These are phyloP conservation scores for Chrysoporthe puriensis DNA, from an alignment of 2,329 filamentous ascomycete genomes.

Conservation along the genomic window DNA sequence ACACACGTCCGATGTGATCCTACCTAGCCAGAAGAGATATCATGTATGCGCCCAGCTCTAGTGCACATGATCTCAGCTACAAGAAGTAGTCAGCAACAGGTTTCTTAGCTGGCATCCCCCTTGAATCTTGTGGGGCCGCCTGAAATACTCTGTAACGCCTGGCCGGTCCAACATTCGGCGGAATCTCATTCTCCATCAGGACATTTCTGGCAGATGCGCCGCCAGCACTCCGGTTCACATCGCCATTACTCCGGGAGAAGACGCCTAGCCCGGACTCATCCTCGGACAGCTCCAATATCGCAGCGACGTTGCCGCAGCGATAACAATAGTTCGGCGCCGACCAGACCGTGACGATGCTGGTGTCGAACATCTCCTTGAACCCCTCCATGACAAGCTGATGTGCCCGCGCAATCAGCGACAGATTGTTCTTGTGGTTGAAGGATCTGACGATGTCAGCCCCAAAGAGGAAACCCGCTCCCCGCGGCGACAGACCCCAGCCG, in stretches of 20 bases:
- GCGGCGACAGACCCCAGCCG: constrained; percentile 92
- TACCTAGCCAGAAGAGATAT: not conserved
- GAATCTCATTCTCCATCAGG: constrained; percentile 52
- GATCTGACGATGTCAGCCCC: constrained; percentile 93
- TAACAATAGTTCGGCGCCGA: constrained; percentile 97
- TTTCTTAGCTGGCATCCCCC: constrained; percentile 99
- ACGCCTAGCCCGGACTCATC: constrained; percentile 76
- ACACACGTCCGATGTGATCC: not conserved
- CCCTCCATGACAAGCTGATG: constrained; percentile 99
- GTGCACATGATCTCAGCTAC: constrained; percentile 39
- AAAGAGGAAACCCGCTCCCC: constrained; percentile 93
- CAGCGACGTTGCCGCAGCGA: constrained; percentile 92
- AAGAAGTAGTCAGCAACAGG: constrained; percentile 97
- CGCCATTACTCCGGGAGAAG: constrained; percentile 73
- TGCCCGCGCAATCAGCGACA: constrained; percentile 88
- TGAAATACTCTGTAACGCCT: constrained; percentile 94
- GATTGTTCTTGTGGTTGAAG: constrained; percentile 93
- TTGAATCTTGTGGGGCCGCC: constrained; percentile 90
- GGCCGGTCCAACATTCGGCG: constrained; percentile 69
- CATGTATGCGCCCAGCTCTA: not conserved
- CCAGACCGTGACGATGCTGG: constrained; percentile 97
- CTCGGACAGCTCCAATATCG: constrained; percentile 89
- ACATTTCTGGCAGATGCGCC: constrained; percentile 47
- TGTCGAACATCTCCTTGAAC: constrained; percentile 99
- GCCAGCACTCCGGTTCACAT: constrained; percentile 62